Base-by-base conservation (phyloP, 352 stramenopile species). In the Phytophthora litchii region DNA sequence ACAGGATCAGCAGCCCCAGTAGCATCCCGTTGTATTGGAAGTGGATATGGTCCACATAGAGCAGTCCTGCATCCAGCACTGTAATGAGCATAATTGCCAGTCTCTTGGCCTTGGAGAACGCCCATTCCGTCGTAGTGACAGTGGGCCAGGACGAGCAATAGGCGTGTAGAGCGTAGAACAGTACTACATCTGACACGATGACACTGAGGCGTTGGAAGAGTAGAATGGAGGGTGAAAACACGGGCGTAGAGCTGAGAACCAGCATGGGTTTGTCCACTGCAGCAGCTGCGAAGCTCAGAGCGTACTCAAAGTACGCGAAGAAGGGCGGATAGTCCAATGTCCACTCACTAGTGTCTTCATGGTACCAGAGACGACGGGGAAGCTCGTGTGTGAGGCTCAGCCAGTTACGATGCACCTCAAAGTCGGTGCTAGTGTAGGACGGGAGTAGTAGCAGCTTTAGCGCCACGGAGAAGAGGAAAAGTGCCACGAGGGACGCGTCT, bases 21-120 rank as follows among this genome's bases (percentile, higher is more conserved):
- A 99, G 70, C 81, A 99, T 95, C 12, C 96, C 96, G 69, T 99
- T 99, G 84, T 99, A 99, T 72, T 99, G 97, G 80, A 99, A 99
- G 74, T 99, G 97, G 35, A 99, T 95, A 78, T 99, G 96, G 78
- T 99, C 97, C 31, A 99, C 83, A 63, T 97, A 91, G 7, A 99
- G 70, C 32, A 99, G 70, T 3, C 92, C 95, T 4, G 94, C 84
- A 75, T 98, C 97, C 16, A 98, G 79, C 25, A 97, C 73, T 34
- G 96, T 93, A 19, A 98, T 67, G 11, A 94, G 46, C 72, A 97
- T 77, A 38, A 96, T 67, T 7, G 87, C 74, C 11, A 86, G 56
- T 6, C 76, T 56, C 60, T 93, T 93, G 35, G 75, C 70, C 23
- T 54, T 62, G 12, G 77, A 85, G 58, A 87, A 91, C 1, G 76